Percentiles rank a stretch among this genome's conserved stretches.
These are phyloP conservation scores for Entomortierella beljakovae DNA, from an alignment of 192 early-diverging fungal species.

Conservation along the genomic window DNA sequence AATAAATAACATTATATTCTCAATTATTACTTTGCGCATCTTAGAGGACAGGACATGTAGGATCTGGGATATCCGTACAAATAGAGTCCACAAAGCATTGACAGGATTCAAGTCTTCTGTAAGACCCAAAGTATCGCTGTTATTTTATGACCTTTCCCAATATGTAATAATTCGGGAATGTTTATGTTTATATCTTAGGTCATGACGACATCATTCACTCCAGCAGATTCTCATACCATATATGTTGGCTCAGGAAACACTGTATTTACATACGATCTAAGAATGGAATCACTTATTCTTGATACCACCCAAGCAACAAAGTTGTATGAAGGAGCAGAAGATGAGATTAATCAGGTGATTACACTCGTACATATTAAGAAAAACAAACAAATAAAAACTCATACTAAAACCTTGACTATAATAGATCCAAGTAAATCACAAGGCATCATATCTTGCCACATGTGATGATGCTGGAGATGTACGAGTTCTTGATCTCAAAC, in stretches of 20 bases:
- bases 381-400: neutral
- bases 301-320: constrained; percentile 35
- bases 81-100: constrained; percentile 46
- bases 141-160: no score
- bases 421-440: constrained; percentile 64
- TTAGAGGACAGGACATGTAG: constrained; percentile 53
- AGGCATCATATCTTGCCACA: constrained; percentile 55
- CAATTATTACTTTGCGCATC: neutral
- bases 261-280: constrained; percentile 58
- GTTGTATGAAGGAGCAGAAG: constrained; percentile 55
- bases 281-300: constrained; percentile 50
- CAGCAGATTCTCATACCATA: constrained; percentile 34
- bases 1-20: no score
- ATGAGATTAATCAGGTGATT: constrained; percentile 63
- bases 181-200: constrained; percentile 7
- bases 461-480: constrained; percentile 64
- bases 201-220: constrained; percentile 26
- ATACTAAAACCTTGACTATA: neutral
- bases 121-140: neutral
- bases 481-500: constrained; percentile 58
- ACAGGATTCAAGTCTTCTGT: constrained; percentile 41
- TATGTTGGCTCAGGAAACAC: constrained; percentile 38
- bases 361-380: neutral
- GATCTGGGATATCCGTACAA: constrained; percentile 48
- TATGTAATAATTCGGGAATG: neutral